These are phyloP conservation scores for Trematosphaeria pertusa DNA, from an alignment of 2,329 filamentous ascomycete species.

Conservation along the genomic window DNA sequence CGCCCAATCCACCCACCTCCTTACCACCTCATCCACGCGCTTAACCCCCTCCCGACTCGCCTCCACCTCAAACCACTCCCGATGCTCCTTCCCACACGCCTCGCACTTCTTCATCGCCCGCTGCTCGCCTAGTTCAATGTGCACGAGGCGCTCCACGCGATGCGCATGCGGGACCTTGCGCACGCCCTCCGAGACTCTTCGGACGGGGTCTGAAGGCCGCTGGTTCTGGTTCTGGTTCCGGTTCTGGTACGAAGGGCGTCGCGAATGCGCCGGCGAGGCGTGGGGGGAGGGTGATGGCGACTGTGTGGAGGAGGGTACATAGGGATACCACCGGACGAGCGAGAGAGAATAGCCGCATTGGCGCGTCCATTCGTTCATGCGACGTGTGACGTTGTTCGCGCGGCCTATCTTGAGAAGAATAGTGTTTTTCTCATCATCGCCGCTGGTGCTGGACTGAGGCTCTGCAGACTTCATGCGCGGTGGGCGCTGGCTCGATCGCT, in stretches of 20 bases:
- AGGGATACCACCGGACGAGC: conserved; percentile 90
- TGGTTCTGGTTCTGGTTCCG: conserved; percentile 14
- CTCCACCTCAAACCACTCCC: conserved; percentile 94
- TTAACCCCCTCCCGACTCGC: conserved; percentile 74
- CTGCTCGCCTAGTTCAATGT: conserved; percentile 78
- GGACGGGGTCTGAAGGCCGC: conserved; percentile 15
- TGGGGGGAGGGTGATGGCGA: conserved; percentile 32
- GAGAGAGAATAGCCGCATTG: conserved; percentile 92
- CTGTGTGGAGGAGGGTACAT: conserved; percentile 58
- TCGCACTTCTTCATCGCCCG: conserved; percentile 70
- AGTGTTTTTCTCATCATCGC: conserved; percentile 57
- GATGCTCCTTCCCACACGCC: conserved; percentile 82
- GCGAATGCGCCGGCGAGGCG: conserved; percentile 35
- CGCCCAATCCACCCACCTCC: conserved; percentile 87
- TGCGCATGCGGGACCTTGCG: conserved; percentile 85
- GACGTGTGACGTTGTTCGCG: conserved; percentile 82
- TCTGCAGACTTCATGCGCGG: too few relatives aligned
- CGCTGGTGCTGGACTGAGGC: too few relatives aligned
- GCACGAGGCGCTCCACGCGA: conserved; percentile 87
- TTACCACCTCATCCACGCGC: conserved; percentile 74
- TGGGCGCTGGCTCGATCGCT: conserved; percentile 12
- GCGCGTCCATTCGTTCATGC: conserved; percentile 90
- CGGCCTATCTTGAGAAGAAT: conserved; percentile 72
- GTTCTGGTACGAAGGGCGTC: conserved; percentile 30
- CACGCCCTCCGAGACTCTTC: conserved; percentile 35